Conservation (phyloP, 2,329 filamentous ascomycete genomes). For the Botrytis cinerea region DNA sequence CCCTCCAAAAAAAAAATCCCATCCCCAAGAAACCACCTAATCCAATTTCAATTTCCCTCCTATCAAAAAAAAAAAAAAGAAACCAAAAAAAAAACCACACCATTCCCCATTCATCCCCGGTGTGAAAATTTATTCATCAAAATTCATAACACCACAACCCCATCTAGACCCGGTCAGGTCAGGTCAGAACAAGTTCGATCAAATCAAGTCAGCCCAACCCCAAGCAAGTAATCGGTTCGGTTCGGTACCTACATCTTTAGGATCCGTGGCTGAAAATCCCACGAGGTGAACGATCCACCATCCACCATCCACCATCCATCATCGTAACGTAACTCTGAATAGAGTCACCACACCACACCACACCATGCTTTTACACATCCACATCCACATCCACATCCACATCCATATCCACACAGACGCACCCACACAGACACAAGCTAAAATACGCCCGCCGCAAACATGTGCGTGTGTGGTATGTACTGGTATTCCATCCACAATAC, state of each 20-base stretch:
- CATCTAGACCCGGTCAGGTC: neutral
- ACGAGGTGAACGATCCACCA: neutral
- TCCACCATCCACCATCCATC: no score
- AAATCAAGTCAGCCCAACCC: no score
- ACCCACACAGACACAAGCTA: no score
- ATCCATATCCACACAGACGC: no score
- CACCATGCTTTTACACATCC: no score
- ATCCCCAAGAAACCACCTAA: neutral
- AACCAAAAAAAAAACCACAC: neutral
- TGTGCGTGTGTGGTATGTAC: no score
- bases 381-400: no score
- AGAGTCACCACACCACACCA: no score
- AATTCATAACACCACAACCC: neutral
- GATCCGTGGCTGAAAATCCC: neutral
- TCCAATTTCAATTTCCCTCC: neutral
- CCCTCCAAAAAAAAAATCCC: neutral
- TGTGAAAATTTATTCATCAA: neutral
- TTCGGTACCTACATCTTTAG: neutral
- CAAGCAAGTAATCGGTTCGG: neutral
- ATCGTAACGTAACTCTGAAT: no score
- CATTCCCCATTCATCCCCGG: conserved; percentile 6
- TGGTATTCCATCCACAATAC: no score
- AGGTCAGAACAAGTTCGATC: neutral
- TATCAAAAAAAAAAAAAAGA: neutral
- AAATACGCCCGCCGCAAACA: no score